phyloP scores from a whole-genome alignment of 2,329 filamentous ascomycete species.

The Xenoacremonium recifei region DNA sequence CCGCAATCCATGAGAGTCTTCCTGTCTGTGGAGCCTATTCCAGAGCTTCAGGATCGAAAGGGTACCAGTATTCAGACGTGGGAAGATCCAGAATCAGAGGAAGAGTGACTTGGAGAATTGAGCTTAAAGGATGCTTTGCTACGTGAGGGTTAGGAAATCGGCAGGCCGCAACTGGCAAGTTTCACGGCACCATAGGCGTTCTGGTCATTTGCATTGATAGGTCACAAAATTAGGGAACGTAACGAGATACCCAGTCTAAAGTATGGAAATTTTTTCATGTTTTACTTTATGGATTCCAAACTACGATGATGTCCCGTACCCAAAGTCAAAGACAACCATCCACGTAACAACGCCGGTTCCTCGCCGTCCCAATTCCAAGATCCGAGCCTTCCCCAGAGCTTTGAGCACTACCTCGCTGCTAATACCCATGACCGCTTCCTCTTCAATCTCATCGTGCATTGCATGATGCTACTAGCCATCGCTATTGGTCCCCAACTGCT shows the following conservation, averaged over 20 bases:
- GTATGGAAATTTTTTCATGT: slow-evolving; percentile 13
- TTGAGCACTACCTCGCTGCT: too few relatives aligned
- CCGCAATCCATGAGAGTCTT: slow-evolving; percentile 60
- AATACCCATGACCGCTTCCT: too few relatives aligned
- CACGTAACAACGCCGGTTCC: slow-evolving; percentile 20
- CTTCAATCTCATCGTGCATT: neutral
- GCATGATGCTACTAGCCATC: neutral
- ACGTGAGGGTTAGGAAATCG: too few relatives aligned
- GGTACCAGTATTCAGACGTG: slow-evolving; percentile 49
- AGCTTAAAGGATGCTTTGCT: too few relatives aligned
- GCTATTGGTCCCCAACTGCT: neutral
- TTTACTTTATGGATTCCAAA: slow-evolving; percentile 13
- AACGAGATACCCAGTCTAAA: slow-evolving; percentile 19
- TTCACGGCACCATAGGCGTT: too few relatives aligned
- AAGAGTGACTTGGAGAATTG: neutral
- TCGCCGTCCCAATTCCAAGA: slow-evolving; percentile 7
- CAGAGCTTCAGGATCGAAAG: slow-evolving; percentile 50
- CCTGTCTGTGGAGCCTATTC: slow-evolving; percentile 52
- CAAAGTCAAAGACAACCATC: slow-evolving; percentile 13
- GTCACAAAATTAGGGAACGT: slow-evolving; percentile 1
- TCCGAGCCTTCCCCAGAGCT: slow-evolving; percentile 3
- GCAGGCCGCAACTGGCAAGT: too few relatives aligned
- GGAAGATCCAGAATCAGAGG: too few relatives aligned
- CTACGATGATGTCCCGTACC: slow-evolving; percentile 13
- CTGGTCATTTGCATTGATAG: neutral